Evolutionary conservation across 768 basidiomycete genomes (phyloP).

Genomic region (Xerocomellus amylosporus): DNA sequence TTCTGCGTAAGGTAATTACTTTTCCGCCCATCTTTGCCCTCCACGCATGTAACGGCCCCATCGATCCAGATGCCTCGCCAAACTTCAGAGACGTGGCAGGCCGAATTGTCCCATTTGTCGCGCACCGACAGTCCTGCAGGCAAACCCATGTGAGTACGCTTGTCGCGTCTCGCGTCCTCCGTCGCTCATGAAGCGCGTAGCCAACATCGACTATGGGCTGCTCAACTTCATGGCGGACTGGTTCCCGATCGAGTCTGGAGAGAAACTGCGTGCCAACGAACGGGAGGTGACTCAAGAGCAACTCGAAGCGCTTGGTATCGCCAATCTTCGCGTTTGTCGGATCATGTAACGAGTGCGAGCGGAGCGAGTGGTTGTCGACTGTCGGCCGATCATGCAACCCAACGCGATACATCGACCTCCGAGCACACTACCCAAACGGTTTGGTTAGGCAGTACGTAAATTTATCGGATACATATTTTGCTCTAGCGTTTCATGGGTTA

Average conservation of each 20-base stretch:
- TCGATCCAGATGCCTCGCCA: conserved; percentile 62
- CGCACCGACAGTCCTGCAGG: conserved; percentile 68
- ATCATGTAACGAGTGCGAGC: conserved; percentile 35
- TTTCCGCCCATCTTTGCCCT: background rate
- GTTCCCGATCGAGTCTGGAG: conserved; percentile 82
- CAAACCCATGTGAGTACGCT: conserved; percentile 63
- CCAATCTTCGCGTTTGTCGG: conserved; percentile 31
- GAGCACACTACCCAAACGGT: too few species aligned
- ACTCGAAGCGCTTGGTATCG: conserved; percentile 59
- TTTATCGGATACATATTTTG: too few species aligned
- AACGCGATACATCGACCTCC: background rate
- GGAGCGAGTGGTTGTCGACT: background rate
- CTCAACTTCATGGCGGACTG: conserved; percentile 88
- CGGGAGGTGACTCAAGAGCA: conserved; percentile 71
- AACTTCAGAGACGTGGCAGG: conserved; percentile 83
- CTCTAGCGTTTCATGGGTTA: too few species aligned
- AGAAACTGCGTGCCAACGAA: conserved; percentile 74
- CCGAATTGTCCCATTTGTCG: conserved; percentile 84
- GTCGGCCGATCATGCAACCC: background rate
- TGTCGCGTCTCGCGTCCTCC: background rate
- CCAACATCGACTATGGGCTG: conserved; percentile 75
- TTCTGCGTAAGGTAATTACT: conserved; percentile 59
- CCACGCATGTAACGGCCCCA: conserved; percentile 1
- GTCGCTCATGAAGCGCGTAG: conserved; percentile 34
- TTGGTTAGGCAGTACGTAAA: too few species aligned